Evolutionary conservation across 805 yeast species (phyloP).

Genomic region (Ascoidea tarda): DNA sequence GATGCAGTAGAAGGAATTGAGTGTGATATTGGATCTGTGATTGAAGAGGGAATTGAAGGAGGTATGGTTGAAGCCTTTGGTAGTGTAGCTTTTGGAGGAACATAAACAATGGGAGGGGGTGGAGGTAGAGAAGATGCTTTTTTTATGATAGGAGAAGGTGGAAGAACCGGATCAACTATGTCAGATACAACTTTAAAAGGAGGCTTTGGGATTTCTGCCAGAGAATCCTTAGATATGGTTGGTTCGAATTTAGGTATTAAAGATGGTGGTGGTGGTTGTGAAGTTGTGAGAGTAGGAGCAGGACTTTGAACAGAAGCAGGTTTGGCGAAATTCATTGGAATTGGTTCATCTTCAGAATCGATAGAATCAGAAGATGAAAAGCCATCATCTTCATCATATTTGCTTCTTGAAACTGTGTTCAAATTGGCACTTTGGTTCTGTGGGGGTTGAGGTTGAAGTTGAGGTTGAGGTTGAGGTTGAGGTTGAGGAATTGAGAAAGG

Average conservation of each 20-base stretch:
- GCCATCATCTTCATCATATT: conserved; percentile 11
- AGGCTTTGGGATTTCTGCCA: too few relatives aligned
- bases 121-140: background rate
- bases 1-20: conserved; percentile 1
- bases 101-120: background rate
- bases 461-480: background rate
- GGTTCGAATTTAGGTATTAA: too few relatives aligned
- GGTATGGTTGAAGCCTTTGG: background rate
- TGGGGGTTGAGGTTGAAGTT: conserved; percentile 3
- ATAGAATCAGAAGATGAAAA: background rate
- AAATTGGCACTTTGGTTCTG: conserved; percentile 2
- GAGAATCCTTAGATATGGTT: too few relatives aligned
- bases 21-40: background rate
- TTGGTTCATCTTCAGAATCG: background rate
- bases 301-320: too few relatives aligned
- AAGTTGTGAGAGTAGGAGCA: too few relatives aligned
- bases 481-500: conserved; percentile 2
- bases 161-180: too few relatives aligned
- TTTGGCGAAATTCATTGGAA: background rate
- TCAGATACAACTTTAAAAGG: too few relatives aligned
- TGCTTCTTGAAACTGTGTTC: conserved; percentile 9
- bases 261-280: too few relatives aligned
- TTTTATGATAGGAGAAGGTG: too few relatives aligned
- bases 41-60: background rate
- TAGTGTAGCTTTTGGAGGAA: background rate